Conservation (phyloP, 805 yeast genomes). For the Candida morakotiae region DNA sequence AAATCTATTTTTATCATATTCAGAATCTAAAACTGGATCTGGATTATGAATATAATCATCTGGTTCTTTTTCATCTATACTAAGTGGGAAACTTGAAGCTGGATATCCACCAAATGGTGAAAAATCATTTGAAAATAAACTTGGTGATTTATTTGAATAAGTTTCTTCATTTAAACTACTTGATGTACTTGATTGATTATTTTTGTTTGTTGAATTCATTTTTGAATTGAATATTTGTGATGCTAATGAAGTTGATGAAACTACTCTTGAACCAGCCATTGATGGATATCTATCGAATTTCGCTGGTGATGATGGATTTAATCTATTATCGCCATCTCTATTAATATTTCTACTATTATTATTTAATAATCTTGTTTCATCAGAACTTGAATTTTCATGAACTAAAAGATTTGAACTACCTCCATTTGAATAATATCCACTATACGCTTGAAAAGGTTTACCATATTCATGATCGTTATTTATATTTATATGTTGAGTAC, state of each 20-base stretch:
- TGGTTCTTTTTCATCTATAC: slow-evolving; percentile 87
- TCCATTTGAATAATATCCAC: slow-evolving; percentile 39
- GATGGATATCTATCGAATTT: slow-evolving; percentile 70
- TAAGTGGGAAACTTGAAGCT: slow-evolving; percentile 84
- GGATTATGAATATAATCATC: slow-evolving; percentile 97
- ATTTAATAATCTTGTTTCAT: slow-evolving; percentile 5
- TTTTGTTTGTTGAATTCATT: slow-evolving; percentile 12
- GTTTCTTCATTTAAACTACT: slow-evolving; percentile 5
- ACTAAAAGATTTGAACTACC: slow-evolving; percentile 31
- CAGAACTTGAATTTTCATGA: slow-evolving; percentile 11
- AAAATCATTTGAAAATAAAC: slow-evolving; percentile 50
- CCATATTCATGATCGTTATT: slow-evolving; percentile 22
- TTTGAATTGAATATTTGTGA: slow-evolving; percentile 14
- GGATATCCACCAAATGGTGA: slow-evolving; percentile 98
- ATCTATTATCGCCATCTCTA: slow-evolving; percentile 8
- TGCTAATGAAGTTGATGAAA: slow-evolving; percentile 42
- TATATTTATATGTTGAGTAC: slow-evolving; percentile 7
- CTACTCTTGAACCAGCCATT: slow-evolving; percentile 53
- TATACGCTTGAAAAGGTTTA: slow-evolving; percentile 36
- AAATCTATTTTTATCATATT: slow-evolving; percentile 69
- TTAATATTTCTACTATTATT: neutral
- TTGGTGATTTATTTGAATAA: slow-evolving; percentile 14
- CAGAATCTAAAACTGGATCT: slow-evolving; percentile 89
- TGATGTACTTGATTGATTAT: slow-evolving; percentile 11
- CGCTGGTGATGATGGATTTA: slow-evolving; percentile 33